phyloP scores from a whole-genome alignment of 2,329 filamentous ascomycete genomes.

The Aspergillus transmontanensis region DNA sequence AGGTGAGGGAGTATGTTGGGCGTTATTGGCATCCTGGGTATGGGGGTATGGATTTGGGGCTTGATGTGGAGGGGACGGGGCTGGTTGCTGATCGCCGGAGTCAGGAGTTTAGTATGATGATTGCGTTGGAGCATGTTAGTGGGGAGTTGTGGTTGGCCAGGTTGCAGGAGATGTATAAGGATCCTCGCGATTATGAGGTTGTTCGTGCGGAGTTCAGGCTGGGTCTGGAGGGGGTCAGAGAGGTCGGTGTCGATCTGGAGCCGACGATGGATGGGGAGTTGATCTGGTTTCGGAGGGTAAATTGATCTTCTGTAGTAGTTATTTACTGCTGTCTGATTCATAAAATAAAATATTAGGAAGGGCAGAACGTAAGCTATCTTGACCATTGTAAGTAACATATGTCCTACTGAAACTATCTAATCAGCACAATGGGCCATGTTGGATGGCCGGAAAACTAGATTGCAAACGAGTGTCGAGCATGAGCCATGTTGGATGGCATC shows the following conservation, averaged over 20 bases:
- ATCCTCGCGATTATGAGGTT: neutral
- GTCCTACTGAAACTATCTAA: neutral
- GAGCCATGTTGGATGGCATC: conserved; percentile 3
- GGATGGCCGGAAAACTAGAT: neutral
- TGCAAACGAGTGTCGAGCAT: neutral
- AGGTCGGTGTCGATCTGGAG: neutral
- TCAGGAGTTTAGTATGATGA: neutral
- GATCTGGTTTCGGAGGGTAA: neutral
- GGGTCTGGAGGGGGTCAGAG: neutral
- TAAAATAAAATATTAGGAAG: neutral
- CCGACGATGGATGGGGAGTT: neutral
- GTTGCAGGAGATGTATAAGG: neutral
- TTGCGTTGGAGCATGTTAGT: neutral
- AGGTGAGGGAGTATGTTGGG: neutral
- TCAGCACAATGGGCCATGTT: neutral
- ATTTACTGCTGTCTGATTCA: neutral
- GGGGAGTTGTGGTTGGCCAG: neutral
- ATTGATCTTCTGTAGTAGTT: neutral
- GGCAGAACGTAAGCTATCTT: neutral
- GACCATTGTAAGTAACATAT: neutral
- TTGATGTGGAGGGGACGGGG: neutral
- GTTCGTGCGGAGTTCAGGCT: neutral
- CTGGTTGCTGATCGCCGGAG: neutral
- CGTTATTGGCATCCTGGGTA: neutral
- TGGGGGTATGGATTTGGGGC: neutral